Percentiles rank a stretch among this genome's conserved stretches.
Evolutionary conservation across 176 grass and related monocot species (phyloP).

Genomic region (Tillandsia leiboldiana): DNA sequence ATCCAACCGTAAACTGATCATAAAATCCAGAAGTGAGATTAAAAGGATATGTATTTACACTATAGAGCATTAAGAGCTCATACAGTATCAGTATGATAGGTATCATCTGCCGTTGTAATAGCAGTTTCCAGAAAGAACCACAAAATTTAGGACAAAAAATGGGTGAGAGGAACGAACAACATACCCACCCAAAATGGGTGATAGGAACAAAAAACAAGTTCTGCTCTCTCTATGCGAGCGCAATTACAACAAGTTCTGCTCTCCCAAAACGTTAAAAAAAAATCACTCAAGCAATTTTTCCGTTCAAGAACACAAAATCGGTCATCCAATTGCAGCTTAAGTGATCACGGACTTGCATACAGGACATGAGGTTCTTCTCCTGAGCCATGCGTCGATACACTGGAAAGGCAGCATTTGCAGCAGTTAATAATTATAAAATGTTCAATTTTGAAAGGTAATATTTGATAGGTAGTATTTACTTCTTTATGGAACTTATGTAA

Average conservation of each 20-base stretch:
- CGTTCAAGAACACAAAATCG: constrained; percentile 2
- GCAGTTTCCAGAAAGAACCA: no score
- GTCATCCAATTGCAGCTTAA: constrained; percentile 10
- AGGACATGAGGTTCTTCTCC: constrained; percentile 52
- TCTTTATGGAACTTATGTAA: constrained; percentile 87
- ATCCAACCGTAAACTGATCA: no score
- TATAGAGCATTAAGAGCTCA: no score
- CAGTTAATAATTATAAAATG: constrained; percentile 6
- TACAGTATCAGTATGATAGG: no score
- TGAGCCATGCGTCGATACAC: constrained; percentile 89
- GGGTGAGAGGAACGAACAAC: no score
- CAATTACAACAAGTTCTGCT: neutral
- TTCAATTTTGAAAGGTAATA: neutral
- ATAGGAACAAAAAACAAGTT: neutral
- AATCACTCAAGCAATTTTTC: neutral
- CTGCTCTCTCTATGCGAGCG: no score
- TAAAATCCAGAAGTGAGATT: no score
- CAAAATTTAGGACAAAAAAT: no score
- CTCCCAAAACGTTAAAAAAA: neutral
- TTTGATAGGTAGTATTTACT: constrained; percentile 19
- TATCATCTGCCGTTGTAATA: no score
- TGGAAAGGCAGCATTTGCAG: constrained; percentile 20
- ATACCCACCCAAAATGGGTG: no score
- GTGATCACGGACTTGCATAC: constrained; percentile 62
- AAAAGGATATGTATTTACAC: no score